Base-by-base conservation (phyloP, 2,329 filamentous ascomycete species). In the Rhinocladiella similis region DNA sequence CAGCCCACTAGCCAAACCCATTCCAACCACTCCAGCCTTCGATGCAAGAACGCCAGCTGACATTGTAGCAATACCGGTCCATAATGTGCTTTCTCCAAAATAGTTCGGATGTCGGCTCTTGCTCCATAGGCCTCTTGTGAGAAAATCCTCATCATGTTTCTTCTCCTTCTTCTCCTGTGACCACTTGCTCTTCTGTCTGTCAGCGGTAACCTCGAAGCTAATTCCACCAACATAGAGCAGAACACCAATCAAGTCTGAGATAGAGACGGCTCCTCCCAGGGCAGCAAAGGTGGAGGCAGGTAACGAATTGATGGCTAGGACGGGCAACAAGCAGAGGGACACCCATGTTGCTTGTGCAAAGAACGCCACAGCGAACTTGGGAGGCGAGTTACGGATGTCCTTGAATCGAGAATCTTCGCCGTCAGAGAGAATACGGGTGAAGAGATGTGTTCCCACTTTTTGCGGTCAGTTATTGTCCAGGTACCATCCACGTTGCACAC, bases 71-170 rank as follows among this genome's bases (percentile, higher is more conserved):
- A 89, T 81, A 1, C 87, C 86, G 0, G 81, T 84, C 87, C 86
- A 90, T 29, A 90, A 73, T 10, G 83, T 86, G 25, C 77, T 79
- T 69, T 89, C 86, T n/a, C 86, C 87, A 68, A 89, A 87, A 73
- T 89, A 89, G 66, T 89, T 87, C 0, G 86, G 86, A 70, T 87
- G 84, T 58, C 84, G 73, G 47, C 77, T 82, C 66, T 80, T 78
- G 5, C 76, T 74, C 82, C 85, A 89, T 35, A 89, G 65, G 0
- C 86, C 86, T 1, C 74, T 69, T 0, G 84, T 86, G 60, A 89
- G 67, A 65, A 89, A 89, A 45, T 83, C 79, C 70, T 89, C 85
- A 20, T 81, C 80, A 59, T 90, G 87, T 65, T 81, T 76, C 77
- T 89, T 89, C 46, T 77, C 75, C 64, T 80, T 80, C 75, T 84